These are phyloP conservation scores for Neurospora sp. DNA, from an alignment of 495 filamentous ascomycete genomes.

Conservation along the genomic window DNA sequence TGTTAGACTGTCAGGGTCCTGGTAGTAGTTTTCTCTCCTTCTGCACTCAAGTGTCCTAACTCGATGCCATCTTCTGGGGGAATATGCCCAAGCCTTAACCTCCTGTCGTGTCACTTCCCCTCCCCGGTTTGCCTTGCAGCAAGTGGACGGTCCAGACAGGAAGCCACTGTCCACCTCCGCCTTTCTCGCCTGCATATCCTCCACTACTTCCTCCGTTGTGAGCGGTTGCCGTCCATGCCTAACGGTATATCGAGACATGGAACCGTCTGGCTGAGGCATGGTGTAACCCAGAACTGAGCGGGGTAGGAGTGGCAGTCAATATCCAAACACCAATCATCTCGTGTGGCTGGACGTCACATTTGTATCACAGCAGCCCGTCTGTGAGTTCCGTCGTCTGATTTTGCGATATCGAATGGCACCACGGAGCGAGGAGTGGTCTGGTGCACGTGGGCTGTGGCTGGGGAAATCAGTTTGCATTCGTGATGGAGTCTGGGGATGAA, in stretches of 20 bases:
- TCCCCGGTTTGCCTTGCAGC: neutral
- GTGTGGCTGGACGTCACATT: conserved; percentile 17
- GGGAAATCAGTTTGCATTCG: neutral
- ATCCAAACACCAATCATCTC: conserved; percentile 22
- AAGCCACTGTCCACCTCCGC: neutral
- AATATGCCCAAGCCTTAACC: neutral
- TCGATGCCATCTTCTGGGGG: neutral
- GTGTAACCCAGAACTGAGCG: conserved; percentile 13
- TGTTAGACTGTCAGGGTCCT: neutral
- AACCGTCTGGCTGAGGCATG: conserved; percentile 9
- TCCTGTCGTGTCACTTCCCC: neutral
- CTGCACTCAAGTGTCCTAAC: neutral
- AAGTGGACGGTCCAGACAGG: neutral
- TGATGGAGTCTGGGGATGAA: neutral
- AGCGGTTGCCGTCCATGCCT: neutral
- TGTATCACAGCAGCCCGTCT: conserved; percentile 6
- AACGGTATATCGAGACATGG: neutral
- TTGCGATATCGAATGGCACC: conserved; percentile 6
- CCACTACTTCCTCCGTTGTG: neutral
- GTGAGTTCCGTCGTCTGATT: conserved; percentile 4
- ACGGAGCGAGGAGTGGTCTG: conserved; percentile 2
- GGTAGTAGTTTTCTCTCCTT: neutral
- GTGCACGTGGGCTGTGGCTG: neutral
- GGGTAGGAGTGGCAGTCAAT: conserved; percentile 20
- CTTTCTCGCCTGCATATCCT: neutral